Evolutionary conservation across 176 grass and related monocot genomes (phyloP), one percentile per base, ranked within the genome.

Genomic region (Aegilops tauschii): DNA sequence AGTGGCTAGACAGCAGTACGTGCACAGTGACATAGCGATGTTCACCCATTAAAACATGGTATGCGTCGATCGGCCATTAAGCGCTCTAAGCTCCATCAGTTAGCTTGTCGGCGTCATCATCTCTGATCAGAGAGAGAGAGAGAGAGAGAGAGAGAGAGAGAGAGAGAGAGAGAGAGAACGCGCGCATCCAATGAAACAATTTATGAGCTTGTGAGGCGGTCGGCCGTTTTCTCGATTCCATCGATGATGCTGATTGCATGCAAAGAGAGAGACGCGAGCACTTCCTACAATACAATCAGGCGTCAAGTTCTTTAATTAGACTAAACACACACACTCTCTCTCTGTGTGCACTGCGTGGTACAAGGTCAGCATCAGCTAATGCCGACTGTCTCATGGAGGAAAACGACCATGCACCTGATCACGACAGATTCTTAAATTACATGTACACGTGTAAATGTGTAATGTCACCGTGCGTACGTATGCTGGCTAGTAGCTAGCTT

Each of bases 161-260:
- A 74, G 21, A 12, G 10, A 73, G 39, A 42, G 70, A 25, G 4
- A 7, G 20, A 12, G 37, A 8, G 37, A 8, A 12, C 10, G 14
- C 35, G 39, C 44, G 80, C 65, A 86, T 80, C 77, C 85, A 63
- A 87, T 86, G 84, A 23, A 52, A 69, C 32, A 4, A 56, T 71
- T 29, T n/a, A 82, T 39, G 86, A 82, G 69, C 86, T 76, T 61
- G 58, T 65, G 78, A 69, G 14, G 78, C 39, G 14, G 40, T 16
- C 45, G 35, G 35, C 80, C 44, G 45, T 78, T 62, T 76, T 82
- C 61, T 90, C 70, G 78, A 67, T 90, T 86, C 78, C 83, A 86
- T 86, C 88, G 88, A 86, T 5, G 83, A 61, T 10, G 69, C 35
- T 30, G 81, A 72, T 71, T 69, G 81, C 65, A 74, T 63, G 62